Evolutionary conservation across 495 filamentous ascomycete species (phyloP).

Genomic region (Talaromyces ruber): DNA sequence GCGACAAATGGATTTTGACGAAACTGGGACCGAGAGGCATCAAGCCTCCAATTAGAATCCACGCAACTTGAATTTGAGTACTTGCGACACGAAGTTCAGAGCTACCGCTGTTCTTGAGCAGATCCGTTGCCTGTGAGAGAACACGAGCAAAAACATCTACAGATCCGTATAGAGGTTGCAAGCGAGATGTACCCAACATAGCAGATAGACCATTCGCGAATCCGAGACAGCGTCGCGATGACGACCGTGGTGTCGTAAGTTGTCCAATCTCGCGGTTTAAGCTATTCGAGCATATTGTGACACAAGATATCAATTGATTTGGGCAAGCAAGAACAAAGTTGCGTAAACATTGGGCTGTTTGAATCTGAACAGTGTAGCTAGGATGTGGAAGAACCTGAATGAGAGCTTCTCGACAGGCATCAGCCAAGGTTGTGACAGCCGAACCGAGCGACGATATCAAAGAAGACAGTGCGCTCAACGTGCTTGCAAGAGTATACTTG

Average conservation of each 20-base stretch:
- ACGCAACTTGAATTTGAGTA: slow-evolving; percentile 95
- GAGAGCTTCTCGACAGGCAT: slow-evolving; percentile 76
- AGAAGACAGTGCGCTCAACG: slow-evolving; percentile 71
- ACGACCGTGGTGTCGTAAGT: slow-evolving; percentile 66
- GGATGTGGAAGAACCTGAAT: slow-evolving; percentile 90
- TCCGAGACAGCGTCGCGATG: slow-evolving; percentile 76
- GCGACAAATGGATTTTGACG: slow-evolving; percentile 96
- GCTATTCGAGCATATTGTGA: slow-evolving; percentile 96
- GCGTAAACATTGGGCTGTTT: slow-evolving; percentile 76
- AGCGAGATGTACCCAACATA: slow-evolving; percentile 77
- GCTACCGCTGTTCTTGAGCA: slow-evolving; percentile 87
- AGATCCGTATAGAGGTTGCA: slow-evolving; percentile 87
- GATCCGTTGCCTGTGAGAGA: slow-evolving; percentile 78
- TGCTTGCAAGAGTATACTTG: slow-evolving; percentile 74
- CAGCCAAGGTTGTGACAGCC: slow-evolving; percentile 65
- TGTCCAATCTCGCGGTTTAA: slow-evolving; percentile 77
- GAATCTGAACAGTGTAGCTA: slow-evolving; percentile 90
- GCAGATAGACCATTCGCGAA: slow-evolving; percentile 91
- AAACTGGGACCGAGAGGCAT: slow-evolving; percentile 98
- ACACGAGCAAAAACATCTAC: slow-evolving; percentile 91
- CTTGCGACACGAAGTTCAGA: slow-evolving; percentile 86
- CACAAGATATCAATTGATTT: slow-evolving; percentile 80
- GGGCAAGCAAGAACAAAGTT: slow-evolving; percentile 84
- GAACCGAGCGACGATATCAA: slow-evolving; percentile 76
- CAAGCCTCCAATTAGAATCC: slow-evolving; percentile 91